Conservation (phyloP, 1,284 basidiomycete species). For the Cryptococcus depauperatus region DNA sequence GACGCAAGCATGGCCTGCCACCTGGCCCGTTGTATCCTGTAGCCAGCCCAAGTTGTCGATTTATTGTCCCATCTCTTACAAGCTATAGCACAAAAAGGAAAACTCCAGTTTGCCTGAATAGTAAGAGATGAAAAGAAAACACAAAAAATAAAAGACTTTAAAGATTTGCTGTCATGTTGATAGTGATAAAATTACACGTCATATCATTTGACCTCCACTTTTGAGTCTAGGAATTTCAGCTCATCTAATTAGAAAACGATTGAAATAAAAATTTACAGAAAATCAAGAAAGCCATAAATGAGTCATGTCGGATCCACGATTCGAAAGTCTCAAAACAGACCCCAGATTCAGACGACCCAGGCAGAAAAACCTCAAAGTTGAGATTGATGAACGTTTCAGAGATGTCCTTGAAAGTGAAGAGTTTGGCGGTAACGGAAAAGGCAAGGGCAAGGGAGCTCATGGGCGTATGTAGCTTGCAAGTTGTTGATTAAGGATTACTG, state of each 20-base stretch:
- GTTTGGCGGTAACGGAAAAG: constrained; percentile 42
- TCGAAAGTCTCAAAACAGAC: constrained; percentile 79
- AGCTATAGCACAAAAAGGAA: too few relatives aligned
- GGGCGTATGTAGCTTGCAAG: background rate
- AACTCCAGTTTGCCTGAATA: too few relatives aligned
- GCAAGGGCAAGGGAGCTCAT: constrained; percentile 39
- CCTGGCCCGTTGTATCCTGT: background rate
- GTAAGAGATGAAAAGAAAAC: too few relatives aligned
- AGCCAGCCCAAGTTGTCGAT: background rate
- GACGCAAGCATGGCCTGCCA: background rate
- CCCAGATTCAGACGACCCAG: constrained; percentile 83
- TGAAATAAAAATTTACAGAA: background rate
- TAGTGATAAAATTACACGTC: constrained; percentile 1
- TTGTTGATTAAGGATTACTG: background rate
- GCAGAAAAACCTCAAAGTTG: constrained; percentile 71
- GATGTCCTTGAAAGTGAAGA: constrained; percentile 56
- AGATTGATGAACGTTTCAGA: constrained; percentile 92
- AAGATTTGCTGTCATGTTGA: too few relatives aligned
- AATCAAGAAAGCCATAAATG: background rate
- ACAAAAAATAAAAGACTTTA: too few relatives aligned
- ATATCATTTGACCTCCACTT: background rate
- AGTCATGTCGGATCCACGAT: constrained; percentile 59
- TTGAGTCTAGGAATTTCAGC: background rate
- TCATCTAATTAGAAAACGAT: background rate
- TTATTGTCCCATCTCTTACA: background rate